Base-by-base conservation (phyloP, 148 eudicot genomes). In the Cornus florida region DNA sequence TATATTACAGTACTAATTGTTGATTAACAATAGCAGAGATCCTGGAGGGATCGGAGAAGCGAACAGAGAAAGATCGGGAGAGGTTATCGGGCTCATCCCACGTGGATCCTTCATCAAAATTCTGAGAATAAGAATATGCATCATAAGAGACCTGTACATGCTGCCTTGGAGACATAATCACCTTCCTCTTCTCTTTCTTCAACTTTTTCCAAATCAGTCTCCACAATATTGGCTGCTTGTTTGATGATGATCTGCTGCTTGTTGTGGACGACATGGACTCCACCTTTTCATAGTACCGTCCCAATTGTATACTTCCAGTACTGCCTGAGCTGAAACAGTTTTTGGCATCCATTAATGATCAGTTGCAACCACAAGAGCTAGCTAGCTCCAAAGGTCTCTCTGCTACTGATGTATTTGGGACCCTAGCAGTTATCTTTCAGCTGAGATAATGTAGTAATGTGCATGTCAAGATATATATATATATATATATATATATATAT, bases 61-160 rank as follows among this genome's bases (percentile, higher is more conserved):
- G 73, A 83, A 86, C 80, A 17, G 90, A 89, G 73, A 89, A 89
- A 7, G 92, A 84, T 1, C 86, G 68, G 2, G 90, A 84, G 11
- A 87, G 76, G 20, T 5, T 71, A 74, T 89, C 92, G 28, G 83
- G 74, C 53, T 89, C 89, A 74, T 87, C 90, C 79, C 79, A 69
- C 67, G 73, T 22, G 48, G 48, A 77, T 43, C 92, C 92, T 38
- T 84, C 75, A 81, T 89, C 92, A 46, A 89, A 89, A 77, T 89
- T 89, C 81, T 80, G 89, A 0, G 90, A 84, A 62, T 89, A 89
- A 22, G 85, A 82, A 71, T 80, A 46, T 24, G 88, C 76, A 78
- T 89, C 92, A 67, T 89, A 89, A 22, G 83, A 85, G 69, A 71
- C 67, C 48, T 83, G 76, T 23, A 28, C 41, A 6, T 76, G 0